A percentile compares a stretch with the other conserved stretches of the same genome.
Conservation (phyloP, 441 rosid species). For the Viola pubescens region DNA sequence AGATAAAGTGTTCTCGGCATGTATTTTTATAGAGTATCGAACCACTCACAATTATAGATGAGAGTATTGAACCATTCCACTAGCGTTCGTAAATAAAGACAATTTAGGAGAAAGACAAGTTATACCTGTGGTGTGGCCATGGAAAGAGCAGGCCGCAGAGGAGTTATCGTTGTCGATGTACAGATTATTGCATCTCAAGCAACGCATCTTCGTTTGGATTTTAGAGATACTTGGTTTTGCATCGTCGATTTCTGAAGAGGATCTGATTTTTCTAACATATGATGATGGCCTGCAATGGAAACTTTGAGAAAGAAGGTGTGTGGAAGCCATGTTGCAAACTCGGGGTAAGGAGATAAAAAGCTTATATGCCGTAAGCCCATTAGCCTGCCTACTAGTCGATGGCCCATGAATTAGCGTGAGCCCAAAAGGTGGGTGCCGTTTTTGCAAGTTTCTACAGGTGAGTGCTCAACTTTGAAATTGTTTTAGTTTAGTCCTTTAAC, state of each 20-base stretch:
- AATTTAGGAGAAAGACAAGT: background rate
- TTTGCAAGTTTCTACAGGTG: too few relatives aligned
- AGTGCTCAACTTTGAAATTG: too few relatives aligned
- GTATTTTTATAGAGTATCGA: background rate
- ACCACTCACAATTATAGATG: background rate
- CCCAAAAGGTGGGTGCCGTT: background rate
- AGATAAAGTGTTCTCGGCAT: too few relatives aligned
- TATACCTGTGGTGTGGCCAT: constrained; percentile 46
- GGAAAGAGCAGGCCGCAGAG: constrained; percentile 42
- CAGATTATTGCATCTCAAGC: constrained; percentile 40
- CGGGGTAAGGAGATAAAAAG: background rate
- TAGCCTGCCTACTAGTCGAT: background rate
- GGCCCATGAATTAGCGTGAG: background rate
- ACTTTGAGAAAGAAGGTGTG: constrained; percentile 1
- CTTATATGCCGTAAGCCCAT: too few relatives aligned
- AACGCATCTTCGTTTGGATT: constrained; percentile 28
- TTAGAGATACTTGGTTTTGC: background rate
- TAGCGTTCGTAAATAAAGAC: background rate
- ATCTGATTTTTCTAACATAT: constrained; percentile 5
- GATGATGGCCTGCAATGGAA: constrained; percentile 6
- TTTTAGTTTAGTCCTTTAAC: too few relatives aligned
- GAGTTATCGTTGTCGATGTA: constrained; percentile 39
- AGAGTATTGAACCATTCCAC: background rate
- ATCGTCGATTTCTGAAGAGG: constrained; percentile 4
- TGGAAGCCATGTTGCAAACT: constrained; percentile 13